Evolutionary conservation across 1,284 basidiomycete species (phyloP).

Genomic region (Heterobasidion occidentale): DNA sequence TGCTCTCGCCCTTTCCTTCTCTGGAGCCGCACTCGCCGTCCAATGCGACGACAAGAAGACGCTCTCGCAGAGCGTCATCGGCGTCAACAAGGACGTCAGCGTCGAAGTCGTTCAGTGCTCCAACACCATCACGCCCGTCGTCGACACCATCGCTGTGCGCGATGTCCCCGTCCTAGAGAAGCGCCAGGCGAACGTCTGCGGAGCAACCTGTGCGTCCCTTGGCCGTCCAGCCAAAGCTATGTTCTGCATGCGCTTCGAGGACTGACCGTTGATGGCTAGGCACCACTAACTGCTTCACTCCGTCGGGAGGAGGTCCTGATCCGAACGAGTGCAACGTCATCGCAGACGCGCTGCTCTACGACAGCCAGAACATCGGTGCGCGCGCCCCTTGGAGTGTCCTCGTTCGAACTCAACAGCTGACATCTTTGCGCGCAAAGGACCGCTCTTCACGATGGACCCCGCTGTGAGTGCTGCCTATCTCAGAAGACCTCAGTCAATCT

Average conservation of each 20-base stretch:
- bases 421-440: background rate
- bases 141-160: background rate
- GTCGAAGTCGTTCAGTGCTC: constrained; percentile 24
- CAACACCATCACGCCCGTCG: constrained; percentile 7
- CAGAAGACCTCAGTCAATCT: background rate
- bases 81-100: constrained; percentile 28
- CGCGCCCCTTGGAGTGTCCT: background rate
- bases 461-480: background rate
- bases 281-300: constrained; percentile 33
- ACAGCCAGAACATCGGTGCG: constrained; percentile 35
- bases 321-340: constrained; percentile 40
- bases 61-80: constrained; percentile 23
- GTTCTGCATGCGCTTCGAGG: background rate
- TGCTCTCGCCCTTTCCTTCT: constrained; percentile 6
- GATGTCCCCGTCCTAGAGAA: constrained; percentile 9
- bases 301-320: constrained; percentile 35
- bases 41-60: constrained; percentile 13
- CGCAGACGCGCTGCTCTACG: constrained; percentile 36
- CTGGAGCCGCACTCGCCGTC: constrained; percentile 7
- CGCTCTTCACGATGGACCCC: constrained; percentile 12
- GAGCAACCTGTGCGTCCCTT: constrained; percentile 27
- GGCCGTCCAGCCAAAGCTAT: no score
- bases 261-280: constrained; percentile 19
- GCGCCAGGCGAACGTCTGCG: constrained; percentile 29
- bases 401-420: no score